These are phyloP conservation scores for Dentipellis fragilis DNA, from an alignment of 768 basidiomycete genomes.

Conservation along the genomic window DNA sequence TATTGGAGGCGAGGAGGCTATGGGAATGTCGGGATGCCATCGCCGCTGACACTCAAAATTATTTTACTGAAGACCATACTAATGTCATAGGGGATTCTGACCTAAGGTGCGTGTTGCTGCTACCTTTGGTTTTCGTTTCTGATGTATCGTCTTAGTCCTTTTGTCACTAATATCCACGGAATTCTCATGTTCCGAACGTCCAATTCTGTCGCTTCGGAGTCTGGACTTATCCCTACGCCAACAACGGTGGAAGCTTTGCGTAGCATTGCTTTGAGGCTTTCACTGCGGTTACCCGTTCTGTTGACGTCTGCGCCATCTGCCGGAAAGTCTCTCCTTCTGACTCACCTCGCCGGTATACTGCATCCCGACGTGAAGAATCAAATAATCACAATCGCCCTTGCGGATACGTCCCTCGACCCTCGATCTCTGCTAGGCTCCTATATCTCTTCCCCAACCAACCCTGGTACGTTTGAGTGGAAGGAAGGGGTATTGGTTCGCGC, in stretches of 20 bases:
- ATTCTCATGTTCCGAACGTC: constrained; percentile 48
- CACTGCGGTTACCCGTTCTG: constrained; percentile 66
- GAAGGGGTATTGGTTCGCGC: constrained; percentile 88
- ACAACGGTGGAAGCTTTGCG: constrained; percentile 51
- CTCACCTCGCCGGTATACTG: constrained; percentile 62
- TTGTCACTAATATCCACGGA: constrained; percentile 53
- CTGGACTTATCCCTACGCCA: constrained; percentile 51
- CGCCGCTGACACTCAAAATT: constrained; percentile 30
- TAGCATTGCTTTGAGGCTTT: constrained; percentile 51
- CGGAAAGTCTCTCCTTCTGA: constrained; percentile 76
- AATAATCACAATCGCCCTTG: constrained; percentile 80
- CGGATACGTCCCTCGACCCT: constrained; percentile 92
- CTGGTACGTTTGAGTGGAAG: constrained; percentile 93
- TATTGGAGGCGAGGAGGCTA: constrained; percentile 57
- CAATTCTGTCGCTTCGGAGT: constrained; percentile 15
- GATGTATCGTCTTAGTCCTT: constrained; percentile 32
- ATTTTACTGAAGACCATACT: constrained; percentile 31
- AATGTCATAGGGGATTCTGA: constrained; percentile 35
- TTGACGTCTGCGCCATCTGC: constrained; percentile 80
- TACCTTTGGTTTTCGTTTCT: constrained; percentile 5
- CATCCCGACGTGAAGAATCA: constrained; percentile 53
- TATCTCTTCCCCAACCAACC: constrained; percentile 70
- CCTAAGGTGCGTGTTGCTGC: constrained; percentile 38
- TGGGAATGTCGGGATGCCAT: constrained; percentile 38
- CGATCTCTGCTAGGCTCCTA: constrained; percentile 91